Base-by-base conservation (phyloP, 2,329 filamentous ascomycete species). In the Fusarium denticulatum region DNA sequence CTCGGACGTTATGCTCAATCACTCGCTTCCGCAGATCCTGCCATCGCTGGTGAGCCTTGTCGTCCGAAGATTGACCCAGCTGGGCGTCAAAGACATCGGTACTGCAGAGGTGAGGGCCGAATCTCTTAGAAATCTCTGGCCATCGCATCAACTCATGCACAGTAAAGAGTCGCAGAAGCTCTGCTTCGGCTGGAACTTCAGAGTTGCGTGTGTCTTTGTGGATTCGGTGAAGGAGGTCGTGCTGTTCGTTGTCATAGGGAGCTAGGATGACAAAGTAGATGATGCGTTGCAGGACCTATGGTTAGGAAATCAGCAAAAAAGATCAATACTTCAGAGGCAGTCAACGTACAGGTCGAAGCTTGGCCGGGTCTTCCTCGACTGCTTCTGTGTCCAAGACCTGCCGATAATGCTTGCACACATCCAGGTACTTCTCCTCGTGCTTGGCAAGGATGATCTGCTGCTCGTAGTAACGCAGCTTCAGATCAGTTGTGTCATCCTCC, bases 1-100 rank as follows among this genome's bases (percentile, higher is more conserved):
- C 96, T 59, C 96, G 94, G 60, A 99, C 96, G 76, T 99, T 99
- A 86, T 99, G 96, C 86, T 99, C 96, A 79, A 99, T 99, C 71
- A 99, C 96, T 60, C 96, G 95, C 89, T 98, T 98, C 79, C 96
- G 94, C 73, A 99, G 87, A 81, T 98, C 96, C 81, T 96, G 89
- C 95, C 96, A 99, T 81, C 96, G 90, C 83, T 92, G 90, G 83
- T 93, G 86, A 34, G 95, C 93, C 84, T 97, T 96, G 69, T 92
- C 88, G 77, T 98, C 95, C 39, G 87, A 86, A 11, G 92, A 91
- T 75, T 91, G 86, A 73, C 89, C 86, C 73, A 88, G 82, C 56
- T 88, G 86, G 32, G 88, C 88, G 77, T 94, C 92, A 80, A 99
- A 99, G 63, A 99, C 93, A 81, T 99, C 96, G 14, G 94, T 97